phyloP scores from a whole-genome alignment of 257 asterid genomes.

The Thymus quinquecostatus region DNA sequence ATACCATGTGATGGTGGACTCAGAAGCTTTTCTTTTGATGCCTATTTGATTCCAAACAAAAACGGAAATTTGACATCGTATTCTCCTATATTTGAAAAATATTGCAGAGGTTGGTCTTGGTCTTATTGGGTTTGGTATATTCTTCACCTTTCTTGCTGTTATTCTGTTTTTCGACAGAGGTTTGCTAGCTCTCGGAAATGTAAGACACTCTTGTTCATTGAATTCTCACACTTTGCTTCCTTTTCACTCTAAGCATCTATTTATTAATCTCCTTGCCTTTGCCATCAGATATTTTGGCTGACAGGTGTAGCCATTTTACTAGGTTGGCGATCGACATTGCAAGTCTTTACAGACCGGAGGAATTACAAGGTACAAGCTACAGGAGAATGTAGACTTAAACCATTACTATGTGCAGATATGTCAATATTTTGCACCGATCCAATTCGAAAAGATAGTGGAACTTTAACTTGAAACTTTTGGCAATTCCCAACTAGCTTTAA shows the following conservation, averaged over 20 bases:
- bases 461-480: not conserved
- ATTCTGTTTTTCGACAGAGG: constrained; percentile 85
- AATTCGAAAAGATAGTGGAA: not conserved
- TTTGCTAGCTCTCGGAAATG: constrained; percentile 88
- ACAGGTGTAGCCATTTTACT: constrained; percentile 71
- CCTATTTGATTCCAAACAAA: constrained; percentile 1
- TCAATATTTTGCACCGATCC: not conserved
- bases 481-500: not conserved
- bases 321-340: constrained; percentile 74
- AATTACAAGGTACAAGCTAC: constrained; percentile 68
- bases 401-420: not conserved
- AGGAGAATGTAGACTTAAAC: not conserved
- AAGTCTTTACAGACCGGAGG: constrained; percentile 61
- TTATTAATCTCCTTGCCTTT: constrained; percentile 29
- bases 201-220: constrained; percentile 43
- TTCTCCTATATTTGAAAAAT: constrained; percentile 7
- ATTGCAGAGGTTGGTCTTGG: constrained; percentile 84
- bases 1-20: constrained; percentile 9
- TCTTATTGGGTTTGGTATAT: constrained; percentile 74
- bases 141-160: constrained; percentile 75
- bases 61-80: constrained; percentile 20
- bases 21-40: not conserved
- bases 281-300: constrained; percentile 67
- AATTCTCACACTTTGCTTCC: not conserved
- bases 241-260: not conserved